Percentiles rank a stretch among this genome's conserved stretches.
These are phyloP conservation scores for Salvia sclarea DNA, from an alignment of 305 asterid genomes.

Conservation along the genomic window DNA sequence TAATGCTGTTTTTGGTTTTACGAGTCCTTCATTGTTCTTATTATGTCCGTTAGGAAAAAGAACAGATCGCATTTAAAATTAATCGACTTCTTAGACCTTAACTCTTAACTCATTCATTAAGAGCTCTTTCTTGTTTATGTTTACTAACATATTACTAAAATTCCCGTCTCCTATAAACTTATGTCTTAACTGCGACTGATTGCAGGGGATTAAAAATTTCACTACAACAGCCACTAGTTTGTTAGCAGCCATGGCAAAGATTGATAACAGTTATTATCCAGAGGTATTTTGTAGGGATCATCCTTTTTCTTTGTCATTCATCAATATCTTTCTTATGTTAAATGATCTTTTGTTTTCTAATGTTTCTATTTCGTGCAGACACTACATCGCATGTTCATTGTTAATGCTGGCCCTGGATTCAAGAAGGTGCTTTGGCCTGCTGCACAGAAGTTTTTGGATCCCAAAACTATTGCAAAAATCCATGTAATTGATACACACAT, in stretches of 20 bases:
- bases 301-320: not conserved
- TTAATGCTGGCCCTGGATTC: slow-evolving; percentile 92
- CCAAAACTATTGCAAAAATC: slow-evolving; percentile 77
- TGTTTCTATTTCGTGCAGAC: slow-evolving; percentile 58
- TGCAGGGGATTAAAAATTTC: slow-evolving; percentile 87
- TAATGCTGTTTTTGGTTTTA: slow-evolving; percentile 17
- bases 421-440: slow-evolving; percentile 97
- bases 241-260: slow-evolving; percentile 77
- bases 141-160: slow-evolving; percentile 10
- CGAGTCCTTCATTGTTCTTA: slow-evolving; percentile 4
- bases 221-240: slow-evolving; percentile 70
- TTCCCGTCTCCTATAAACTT: slow-evolving; percentile 18
- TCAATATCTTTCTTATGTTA: slow-evolving; percentile 13
- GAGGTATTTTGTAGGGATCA: slow-evolving; percentile 51
- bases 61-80: not conserved
- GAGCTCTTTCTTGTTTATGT: slow-evolving; percentile 20
- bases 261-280: slow-evolving; percentile 79
- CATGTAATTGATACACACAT: slow-evolving; percentile 50
- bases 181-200: slow-evolving; percentile 20
- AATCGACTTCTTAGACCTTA: slow-evolving; percentile 2
- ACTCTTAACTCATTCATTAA: slow-evolving; percentile 2
- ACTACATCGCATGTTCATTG: slow-evolving; percentile 78
- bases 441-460: slow-evolving; percentile 80
- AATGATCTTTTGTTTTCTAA: not conserved
- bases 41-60: slow-evolving; percentile 19